phyloP scores from a whole-genome alignment of 108 stramenopile species.

The Nannochloropsis gaditana region DNA sequence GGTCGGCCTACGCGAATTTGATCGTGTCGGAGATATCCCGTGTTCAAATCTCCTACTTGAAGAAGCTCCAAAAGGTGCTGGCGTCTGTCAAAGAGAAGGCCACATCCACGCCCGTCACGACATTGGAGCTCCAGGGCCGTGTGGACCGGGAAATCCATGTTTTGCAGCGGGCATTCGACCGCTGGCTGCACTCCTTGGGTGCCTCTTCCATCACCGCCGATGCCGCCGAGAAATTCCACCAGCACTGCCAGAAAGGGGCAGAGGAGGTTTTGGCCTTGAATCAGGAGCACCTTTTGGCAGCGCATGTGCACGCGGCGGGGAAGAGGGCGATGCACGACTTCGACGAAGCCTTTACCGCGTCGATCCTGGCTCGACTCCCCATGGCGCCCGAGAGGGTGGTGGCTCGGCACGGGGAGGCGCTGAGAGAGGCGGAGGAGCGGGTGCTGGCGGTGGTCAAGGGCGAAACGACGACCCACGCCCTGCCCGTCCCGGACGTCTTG shows the following conservation, averaged over 20 bases:
- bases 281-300: background rate
- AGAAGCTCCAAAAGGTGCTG: background rate
- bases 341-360: background rate
- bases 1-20: background rate
- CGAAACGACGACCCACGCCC: background rate
- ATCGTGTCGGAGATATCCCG: background rate
- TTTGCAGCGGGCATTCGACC: background rate
- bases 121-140: background rate
- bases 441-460: background rate
- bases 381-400: background rate
- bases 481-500: background rate
- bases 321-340: background rate
- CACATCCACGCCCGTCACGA: background rate
- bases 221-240: background rate
- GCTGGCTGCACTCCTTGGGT: background rate
- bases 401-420: background rate
- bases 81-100: background rate
- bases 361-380: background rate
- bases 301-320: background rate
- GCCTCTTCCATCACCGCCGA: background rate
- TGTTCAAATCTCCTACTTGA: background rate
- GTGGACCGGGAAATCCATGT: background rate
- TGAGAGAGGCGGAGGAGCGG: background rate
- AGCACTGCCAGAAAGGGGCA: background rate
- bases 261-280: background rate